phyloP scores from a whole-genome alignment of 176 grass and related monocot species.

The Phyllostachys edulis region DNA sequence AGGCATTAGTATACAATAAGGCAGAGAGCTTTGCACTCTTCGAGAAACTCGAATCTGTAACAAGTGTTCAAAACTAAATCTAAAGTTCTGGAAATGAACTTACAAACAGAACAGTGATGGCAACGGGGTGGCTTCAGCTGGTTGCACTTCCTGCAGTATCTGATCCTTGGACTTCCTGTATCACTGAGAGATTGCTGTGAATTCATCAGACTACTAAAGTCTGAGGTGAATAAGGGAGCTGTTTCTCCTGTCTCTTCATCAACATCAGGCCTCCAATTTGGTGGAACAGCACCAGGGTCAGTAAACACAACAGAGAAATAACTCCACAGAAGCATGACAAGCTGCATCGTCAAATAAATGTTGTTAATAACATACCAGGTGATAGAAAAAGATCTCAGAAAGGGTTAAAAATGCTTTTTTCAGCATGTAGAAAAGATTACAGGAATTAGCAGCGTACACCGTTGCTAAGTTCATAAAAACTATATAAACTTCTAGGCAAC shows the following conservation, averaged over 20 bases:
- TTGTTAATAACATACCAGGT: not conserved
- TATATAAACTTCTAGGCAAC: not conserved
- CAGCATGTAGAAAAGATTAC: not conserved
- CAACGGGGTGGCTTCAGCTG: conserved; percentile 75
- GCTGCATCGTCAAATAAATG: conserved; percentile 37
- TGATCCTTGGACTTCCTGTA: conserved; percentile 44
- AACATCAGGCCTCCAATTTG: conserved; percentile 62
- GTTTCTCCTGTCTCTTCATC: conserved; percentile 78
- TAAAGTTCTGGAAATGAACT: conserved; percentile 18
- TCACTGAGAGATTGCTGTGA: conserved; percentile 43
- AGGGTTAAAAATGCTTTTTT: not conserved
- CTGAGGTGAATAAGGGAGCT: conserved; percentile 40
- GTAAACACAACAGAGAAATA: conserved; percentile 78
- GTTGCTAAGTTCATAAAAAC: not conserved
- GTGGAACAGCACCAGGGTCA: conserved; percentile 59
- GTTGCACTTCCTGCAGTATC: conserved; percentile 78
- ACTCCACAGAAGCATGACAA: conserved; percentile 77
- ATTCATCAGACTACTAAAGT: conserved; percentile 48
- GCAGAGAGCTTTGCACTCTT: not conserved
- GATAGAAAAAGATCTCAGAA: not conserved
- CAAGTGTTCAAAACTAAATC: not conserved
- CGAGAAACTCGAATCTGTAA: not conserved
- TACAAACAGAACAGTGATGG: conserved; percentile 89
- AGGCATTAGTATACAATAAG: not conserved
- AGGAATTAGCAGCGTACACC: not conserved